Evolutionary conservation across 1,284 basidiomycete genomes (phyloP), one percentile per base, ranked within the genome.

Genomic region (Ganoderma sinense): DNA sequence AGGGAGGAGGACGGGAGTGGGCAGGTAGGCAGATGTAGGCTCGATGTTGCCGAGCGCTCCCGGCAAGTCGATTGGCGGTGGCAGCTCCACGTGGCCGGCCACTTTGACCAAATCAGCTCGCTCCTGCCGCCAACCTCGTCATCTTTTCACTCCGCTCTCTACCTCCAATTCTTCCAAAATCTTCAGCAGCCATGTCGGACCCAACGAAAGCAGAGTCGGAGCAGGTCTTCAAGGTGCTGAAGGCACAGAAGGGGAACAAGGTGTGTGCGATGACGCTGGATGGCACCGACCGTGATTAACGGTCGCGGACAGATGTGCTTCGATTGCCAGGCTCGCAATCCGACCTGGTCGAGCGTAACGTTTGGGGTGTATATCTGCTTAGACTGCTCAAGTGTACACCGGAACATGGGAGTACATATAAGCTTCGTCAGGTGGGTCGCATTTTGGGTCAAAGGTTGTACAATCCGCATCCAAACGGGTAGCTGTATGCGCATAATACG

Each of bases 331-430:
- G 97, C 97, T 70, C 94, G 97, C 78, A 98, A 98, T 84, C 97
- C 97, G 67, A 98, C 97, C 61, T 99, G 97, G 97, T 93, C 97
- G 2, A 97, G 95, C 73, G 96, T 98, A 41, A 97, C 96, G 0
- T 99, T 94, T 79, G 97, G 95, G 63, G 92, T 99, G 59, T 99
- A 99, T 83, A 97, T 99, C 78, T 99, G 97, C 79, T 86, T 99
- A 59, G 97, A 99, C 77, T 99, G 97, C 86, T 99, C 97, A 6
- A 95, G 93, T 73, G 87, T 95, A 18, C 97, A 99, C 82, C 89
- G 97, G 69, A 99, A 98, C 82, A 93, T 99, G 89, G 97, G 97
- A 75, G 98, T 99, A 23, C 97, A 99, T 81, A 97, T 99, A 82
- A 95, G 91, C 74, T 99, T 99, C 79, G 97, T 99, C 59, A 87